Percentiles rank a stretch among this genome's conserved stretches.
These are phyloP conservation scores for Lipomyces mesembrius DNA, from an alignment of 805 yeast species.

Conservation along the genomic window DNA sequence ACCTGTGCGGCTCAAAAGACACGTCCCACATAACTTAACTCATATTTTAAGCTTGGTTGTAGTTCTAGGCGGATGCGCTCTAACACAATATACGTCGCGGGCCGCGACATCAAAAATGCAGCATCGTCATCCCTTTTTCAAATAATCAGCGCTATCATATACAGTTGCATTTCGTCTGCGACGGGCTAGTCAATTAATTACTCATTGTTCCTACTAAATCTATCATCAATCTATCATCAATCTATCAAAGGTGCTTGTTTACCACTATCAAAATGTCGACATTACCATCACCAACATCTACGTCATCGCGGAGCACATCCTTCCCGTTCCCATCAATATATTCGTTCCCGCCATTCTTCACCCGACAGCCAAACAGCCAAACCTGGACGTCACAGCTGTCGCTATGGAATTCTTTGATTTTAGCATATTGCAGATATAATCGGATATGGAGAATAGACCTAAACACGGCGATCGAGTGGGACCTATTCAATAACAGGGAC, in stretches of 20 bases:
- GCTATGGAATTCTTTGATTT: conserved; percentile 74
- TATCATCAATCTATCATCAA: background rate
- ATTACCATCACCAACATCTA: background rate
- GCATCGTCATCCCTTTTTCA: too few relatives aligned
- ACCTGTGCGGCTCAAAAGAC: too few relatives aligned
- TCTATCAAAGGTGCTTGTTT: background rate
- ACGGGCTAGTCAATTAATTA: background rate
- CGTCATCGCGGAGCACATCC: conserved; percentile 4
- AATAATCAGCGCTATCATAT: too few relatives aligned
- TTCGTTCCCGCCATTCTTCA: conserved; percentile 88
- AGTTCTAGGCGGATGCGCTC: too few relatives aligned
- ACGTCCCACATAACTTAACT: too few relatives aligned
- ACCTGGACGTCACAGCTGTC: conserved; percentile 75
- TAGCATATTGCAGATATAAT: conserved; percentile 62
- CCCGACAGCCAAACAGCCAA: conserved; percentile 82
- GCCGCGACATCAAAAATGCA: too few relatives aligned
- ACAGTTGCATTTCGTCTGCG: too few relatives aligned
- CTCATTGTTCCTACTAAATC: background rate
- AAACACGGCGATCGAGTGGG: conserved; percentile 41
- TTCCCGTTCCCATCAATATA: conserved; percentile 58
- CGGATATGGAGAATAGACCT: conserved; percentile 59
- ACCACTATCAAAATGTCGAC: background rate
- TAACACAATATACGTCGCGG: too few relatives aligned
- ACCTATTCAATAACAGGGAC: conserved; percentile 43
- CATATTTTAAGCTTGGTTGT: too few relatives aligned